Evolutionary conservation across 164 flowering plant genomes (phyloP), one percentile per base, ranked within the genome.

Genomic region (Vitis cinerea): DNA sequence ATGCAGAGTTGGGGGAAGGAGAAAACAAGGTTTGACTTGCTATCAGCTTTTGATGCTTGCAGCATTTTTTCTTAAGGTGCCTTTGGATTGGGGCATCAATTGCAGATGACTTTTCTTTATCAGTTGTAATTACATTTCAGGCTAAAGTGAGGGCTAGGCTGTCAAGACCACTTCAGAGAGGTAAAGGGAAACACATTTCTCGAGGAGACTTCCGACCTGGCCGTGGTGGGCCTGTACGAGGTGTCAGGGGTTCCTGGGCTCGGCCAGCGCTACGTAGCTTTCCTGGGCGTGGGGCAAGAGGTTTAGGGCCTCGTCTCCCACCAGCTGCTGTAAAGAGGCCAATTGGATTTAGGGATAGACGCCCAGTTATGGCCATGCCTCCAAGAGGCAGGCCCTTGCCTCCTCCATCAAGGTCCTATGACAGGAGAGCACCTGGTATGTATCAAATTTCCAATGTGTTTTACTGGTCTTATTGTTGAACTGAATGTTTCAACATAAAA

Each of bases 101-200:
- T 73, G 67, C 19, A 9, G 23, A 11, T 44, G 13, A 57, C 44
- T n/a, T 44, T 2, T 47, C 10, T 16, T 16, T 12, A 10, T 2
- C 55, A 14, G 15, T 50, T 71, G 44, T 30, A 1, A 37, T 12
- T 31, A 10, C 8, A 10, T 71, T 69, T 69, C 87, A 94, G 99
- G 91, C 88, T 44, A 95, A 90, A 81, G 95, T 93, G 11, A 91
- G 98, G 79, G 97, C 97, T 17, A 85, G 99, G 69, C 78, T 95
- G 73, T 95, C 99, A 37, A 80, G 98, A 69, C 99, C 99, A 14
- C 91, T 89, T 78, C 95, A 88, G 63, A 85, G 84, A 72, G 88
- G 93, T 61, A 86, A 87, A 78, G 95, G 91, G 17, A 95, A 82
- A 77, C 84, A 82, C 71, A 72, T 12, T 50, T 10, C 78, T 37